Base-by-base conservation (phyloP, 2,329 filamentous ascomycete species). In the Ophiostoma montium region DNA sequence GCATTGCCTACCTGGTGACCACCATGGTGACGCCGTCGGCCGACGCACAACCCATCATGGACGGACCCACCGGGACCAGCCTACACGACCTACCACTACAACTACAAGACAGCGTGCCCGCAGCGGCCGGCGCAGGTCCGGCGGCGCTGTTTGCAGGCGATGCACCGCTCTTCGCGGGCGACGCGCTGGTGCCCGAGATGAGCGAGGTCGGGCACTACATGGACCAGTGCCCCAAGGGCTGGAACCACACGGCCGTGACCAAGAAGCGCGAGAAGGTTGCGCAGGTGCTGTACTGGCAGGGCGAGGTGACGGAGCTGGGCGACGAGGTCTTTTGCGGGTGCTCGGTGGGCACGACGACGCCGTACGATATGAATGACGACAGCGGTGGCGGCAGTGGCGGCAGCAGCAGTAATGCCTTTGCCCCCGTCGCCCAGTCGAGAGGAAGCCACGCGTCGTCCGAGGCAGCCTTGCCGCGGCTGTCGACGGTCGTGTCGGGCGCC, bases 201-300 rank as follows among this genome's bases (percentile, higher is more conserved):
- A 44, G 42, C 42, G 42, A 31, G 18, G 27, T 33, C 11, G 30
- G 16, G 5, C 42, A 32, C 30, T 33, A 44, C 42, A 44, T 44
- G 42, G 27, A 32, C 27, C n/a, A 32, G 46, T 47, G 47, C 35
- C 45, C 51, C 21, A 41, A 44, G 7, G 49, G 45, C 21, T 58
- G 55, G 55, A 44, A 51, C 2, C 50, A 42, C n/a, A 11, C 49
- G 4, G 35, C 51, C 10, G 9, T 23, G 8, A 12, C 27, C 8
- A 55, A 56, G 43, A 55, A 54, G 44, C 52, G 50, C 32, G 50
- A 48, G 30, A 61, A 58, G 50, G 51, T 57, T 36, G 50, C 54
- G 46, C 66, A 67, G 59, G 72, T 76, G 54, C 60, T 69, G 51
- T 63, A 70, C 52, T 76, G 73, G 73, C 68, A 69, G 49, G 61